Evolutionary conservation across 2,329 filamentous ascomycete genomes (phyloP).

Genomic region (Cercospora citrullina): DNA sequence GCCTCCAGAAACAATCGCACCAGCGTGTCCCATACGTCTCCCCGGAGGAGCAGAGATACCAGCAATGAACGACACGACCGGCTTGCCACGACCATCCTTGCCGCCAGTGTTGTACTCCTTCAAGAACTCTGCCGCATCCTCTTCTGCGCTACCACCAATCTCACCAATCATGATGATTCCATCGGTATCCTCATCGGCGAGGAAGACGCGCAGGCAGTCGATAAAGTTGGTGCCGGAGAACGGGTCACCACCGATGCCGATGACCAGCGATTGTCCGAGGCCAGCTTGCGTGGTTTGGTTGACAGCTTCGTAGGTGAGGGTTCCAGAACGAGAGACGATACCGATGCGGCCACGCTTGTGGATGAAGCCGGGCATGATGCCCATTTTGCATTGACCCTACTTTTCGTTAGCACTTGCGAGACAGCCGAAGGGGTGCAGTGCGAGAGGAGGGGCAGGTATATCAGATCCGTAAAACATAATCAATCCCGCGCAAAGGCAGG

Average conservation of each 20-base stretch:
- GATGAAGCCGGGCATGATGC: constrained; percentile 99
- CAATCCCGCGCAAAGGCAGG: constrained; percentile 33
- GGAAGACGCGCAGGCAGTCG: constrained; percentile 96
- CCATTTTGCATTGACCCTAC: constrained; percentile 98
- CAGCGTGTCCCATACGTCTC: constrained; percentile 97
- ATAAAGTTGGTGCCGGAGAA: constrained; percentile 99
- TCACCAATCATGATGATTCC: constrained; percentile 99
- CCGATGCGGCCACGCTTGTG: constrained; percentile 99
- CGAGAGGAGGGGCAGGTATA: constrained; percentile 15
- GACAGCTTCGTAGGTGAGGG: constrained; percentile 98
- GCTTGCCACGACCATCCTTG: constrained; percentile 68
- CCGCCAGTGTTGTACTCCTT: constrained; percentile 76
- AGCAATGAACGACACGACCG: constrained; percentile 96
- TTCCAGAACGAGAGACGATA: constrained; percentile 97
- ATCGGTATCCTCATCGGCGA: constrained; percentile 92
- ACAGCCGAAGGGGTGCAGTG: constrained; percentile 12
- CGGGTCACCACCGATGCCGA: constrained; percentile 97
- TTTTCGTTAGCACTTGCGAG: constrained; percentile 14
- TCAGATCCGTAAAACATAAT: constrained; percentile 29
- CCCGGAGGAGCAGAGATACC: constrained; percentile 96
- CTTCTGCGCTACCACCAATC: constrained; percentile 95
- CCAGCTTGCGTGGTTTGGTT: constrained; percentile 98
- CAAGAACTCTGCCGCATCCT: constrained; percentile 96
- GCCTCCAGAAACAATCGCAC: constrained; percentile 94
- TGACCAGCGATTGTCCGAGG: constrained; percentile 94